A percentile compares a stretch with the other conserved stretches of the same genome.
These are phyloP conservation scores for Parachaetomium inaequale DNA, from an alignment of 495 filamentous ascomycete genomes.

Conservation along the genomic window DNA sequence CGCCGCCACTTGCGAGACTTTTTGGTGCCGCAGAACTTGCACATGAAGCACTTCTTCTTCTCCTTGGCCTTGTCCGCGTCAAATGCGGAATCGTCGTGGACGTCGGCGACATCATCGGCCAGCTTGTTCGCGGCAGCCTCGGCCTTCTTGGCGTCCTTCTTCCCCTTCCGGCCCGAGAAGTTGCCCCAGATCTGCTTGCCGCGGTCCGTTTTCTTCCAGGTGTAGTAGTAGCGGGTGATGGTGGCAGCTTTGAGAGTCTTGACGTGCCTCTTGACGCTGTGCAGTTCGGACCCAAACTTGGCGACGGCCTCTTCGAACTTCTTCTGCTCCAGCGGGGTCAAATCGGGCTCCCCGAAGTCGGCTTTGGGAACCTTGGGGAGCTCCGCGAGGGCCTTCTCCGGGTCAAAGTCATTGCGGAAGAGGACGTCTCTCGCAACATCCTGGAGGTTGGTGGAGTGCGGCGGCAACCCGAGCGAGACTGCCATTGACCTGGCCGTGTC, in stretches of 20 bases:
- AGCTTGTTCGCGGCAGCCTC: conserved; percentile 65
- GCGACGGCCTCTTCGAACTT: conserved; percentile 89
- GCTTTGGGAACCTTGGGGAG: conserved; percentile 64
- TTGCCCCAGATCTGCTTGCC: conserved; percentile 87
- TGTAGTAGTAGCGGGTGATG: conserved; percentile 91
- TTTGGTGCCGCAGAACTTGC: conserved; percentile 85
- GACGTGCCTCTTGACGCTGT: conserved; percentile 77
- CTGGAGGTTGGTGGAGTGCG: conserved; percentile 77
- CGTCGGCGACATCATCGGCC: conserved; percentile 88
- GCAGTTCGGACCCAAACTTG: conserved; percentile 88
- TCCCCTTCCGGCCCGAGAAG: conserved; percentile 79
- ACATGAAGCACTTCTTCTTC: conserved; percentile 80
- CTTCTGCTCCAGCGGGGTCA: conserved; percentile 73
- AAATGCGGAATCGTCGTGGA: conserved; percentile 93
- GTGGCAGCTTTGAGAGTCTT: conserved; percentile 71
- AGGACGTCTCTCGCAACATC: conserved; percentile 80
- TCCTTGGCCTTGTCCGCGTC: conserved; percentile 79
- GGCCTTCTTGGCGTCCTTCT: conserved; percentile 72
- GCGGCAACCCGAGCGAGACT: conserved; percentile 59
- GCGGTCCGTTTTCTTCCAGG: conserved; percentile 92
- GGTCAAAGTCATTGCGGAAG: conserved; percentile 65
- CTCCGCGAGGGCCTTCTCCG: conserved; percentile 66
- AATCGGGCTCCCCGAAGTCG: conserved; percentile 80
- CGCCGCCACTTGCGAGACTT: conserved; percentile 86
- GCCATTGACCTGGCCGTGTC: conserved; percentile 58